phyloP scores from a whole-genome alignment of 2,329 filamentous ascomycete genomes.

The Paecilomyces sp. region DNA sequence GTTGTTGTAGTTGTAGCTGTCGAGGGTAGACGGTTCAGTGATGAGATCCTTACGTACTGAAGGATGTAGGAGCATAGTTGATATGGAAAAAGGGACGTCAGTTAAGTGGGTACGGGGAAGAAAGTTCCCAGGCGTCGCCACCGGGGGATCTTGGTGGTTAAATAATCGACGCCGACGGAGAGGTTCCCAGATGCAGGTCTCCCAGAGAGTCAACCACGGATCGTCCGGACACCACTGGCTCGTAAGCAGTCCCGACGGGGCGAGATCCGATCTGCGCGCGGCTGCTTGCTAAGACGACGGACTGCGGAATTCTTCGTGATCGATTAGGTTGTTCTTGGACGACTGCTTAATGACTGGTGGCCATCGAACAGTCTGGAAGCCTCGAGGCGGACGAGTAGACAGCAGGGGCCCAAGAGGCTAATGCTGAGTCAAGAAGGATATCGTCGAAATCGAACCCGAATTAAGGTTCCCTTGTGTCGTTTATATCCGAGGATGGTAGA shows the following conservation, averaged over 20 bases:
- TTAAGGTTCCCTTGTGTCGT: neutral
- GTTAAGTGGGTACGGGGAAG: conserved; percentile 4
- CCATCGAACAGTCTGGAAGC: conserved; percentile 1
- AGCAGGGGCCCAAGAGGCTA: neutral
- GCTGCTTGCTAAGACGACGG: too few species aligned
- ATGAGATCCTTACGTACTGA: conserved; percentile 36
- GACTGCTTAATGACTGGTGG: neutral
- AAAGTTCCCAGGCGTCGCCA: neutral
- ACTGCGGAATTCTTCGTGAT: neutral
- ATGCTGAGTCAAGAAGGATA: neutral
- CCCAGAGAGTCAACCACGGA: neutral
- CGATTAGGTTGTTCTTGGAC: neutral
- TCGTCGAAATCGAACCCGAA: neutral
- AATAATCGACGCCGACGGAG: neutral
- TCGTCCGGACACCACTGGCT: neutral
- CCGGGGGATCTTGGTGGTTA: neutral
- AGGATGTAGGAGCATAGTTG: conserved; percentile 33
- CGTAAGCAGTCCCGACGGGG: neutral
- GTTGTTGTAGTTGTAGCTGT: conserved; percentile 13
- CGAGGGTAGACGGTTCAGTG: conserved; percentile 25
- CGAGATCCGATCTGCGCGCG: neutral
- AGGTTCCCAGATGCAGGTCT: neutral
- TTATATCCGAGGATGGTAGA: neutral
- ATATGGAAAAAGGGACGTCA: conserved; percentile 20
- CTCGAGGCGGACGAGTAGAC: neutral